A percentile compares a stretch with the other conserved stretches of the same genome.
Conservation (phyloP, 306 rosid species). For the Oxytropis ochrocephala region DNA sequence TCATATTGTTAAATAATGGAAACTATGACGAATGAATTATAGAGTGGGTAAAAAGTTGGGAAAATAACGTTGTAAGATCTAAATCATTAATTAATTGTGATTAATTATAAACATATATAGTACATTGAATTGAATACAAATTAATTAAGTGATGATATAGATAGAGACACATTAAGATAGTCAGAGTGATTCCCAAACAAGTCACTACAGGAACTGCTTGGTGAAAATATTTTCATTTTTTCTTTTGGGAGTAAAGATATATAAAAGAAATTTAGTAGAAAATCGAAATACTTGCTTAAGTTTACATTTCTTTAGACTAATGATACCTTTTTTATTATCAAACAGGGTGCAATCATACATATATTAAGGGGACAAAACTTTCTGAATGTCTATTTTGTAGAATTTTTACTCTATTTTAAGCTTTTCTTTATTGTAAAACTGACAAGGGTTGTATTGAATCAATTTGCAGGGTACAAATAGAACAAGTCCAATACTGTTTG, state of each 20-base stretch:
- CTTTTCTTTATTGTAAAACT: no score
- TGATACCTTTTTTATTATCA: neutral
- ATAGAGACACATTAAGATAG: constrained; percentile 2
- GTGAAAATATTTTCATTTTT: neutral
- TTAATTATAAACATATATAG: neutral
- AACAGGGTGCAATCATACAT: no score
- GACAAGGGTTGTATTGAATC: no score
- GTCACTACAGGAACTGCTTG: neutral
- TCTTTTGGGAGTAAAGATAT: neutral
- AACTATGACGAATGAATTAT: neutral
- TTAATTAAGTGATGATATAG: neutral
- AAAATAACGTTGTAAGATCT: neutral
- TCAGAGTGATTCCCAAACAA: neutral
- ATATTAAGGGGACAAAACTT: no score
- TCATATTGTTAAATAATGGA: neutral
- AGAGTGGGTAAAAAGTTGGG: constrained; percentile 1
- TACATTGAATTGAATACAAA: neutral
- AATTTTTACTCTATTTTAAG: no score
- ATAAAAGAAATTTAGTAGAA: neutral
- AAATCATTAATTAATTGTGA: no score
- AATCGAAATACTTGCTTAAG: neutral
- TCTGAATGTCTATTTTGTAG: no score
- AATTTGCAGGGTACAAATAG: no score
- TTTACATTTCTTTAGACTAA: neutral
- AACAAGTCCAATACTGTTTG: no score